These are phyloP conservation scores for Chaetoscypha palmicola DNA, from an alignment of 2,329 filamentous ascomycete species.

Conservation along the genomic window DNA sequence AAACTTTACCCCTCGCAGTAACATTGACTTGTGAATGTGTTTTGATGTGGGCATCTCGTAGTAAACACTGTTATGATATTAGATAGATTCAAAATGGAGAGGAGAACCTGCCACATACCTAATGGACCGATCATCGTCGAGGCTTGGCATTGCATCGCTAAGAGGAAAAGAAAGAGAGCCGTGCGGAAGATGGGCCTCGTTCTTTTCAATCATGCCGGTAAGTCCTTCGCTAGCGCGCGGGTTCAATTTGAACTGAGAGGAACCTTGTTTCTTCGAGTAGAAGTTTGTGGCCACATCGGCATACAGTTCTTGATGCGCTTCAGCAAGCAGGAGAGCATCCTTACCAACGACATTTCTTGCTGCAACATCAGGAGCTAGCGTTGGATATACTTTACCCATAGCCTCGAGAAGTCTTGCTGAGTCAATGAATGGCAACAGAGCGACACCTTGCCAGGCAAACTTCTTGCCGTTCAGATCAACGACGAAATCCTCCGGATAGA, in stretches of 20 bases:
- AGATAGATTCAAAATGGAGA: slow-evolving; percentile 7
- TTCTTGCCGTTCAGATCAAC: slow-evolving; percentile 97
- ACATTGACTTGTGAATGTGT: slow-evolving; percentile 84
- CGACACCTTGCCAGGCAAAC: slow-evolving; percentile 95
- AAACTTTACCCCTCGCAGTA: slow-evolving; percentile 75
- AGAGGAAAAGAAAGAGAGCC: slow-evolving; percentile 74
- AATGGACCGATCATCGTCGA: slow-evolving; percentile 82
- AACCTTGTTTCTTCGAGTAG: slow-evolving; percentile 80
- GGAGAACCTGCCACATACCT: slow-evolving; percentile 48
- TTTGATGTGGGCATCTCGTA: slow-evolving; percentile 73
- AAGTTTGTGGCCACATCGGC: slow-evolving; percentile 77
- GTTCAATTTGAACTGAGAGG: slow-evolving; percentile 63
- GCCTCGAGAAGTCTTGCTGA: slow-evolving; percentile 77
- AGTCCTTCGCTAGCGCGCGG: slow-evolving; percentile 69
- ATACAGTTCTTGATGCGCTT: slow-evolving; percentile 71
- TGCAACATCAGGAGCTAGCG: slow-evolving; percentile 68
- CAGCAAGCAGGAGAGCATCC: slow-evolving; percentile 78
- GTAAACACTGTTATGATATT: slow-evolving; percentile 55
- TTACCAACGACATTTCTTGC: slow-evolving; percentile 72
- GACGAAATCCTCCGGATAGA: slow-evolving; percentile 91
- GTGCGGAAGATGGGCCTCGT: slow-evolving; percentile 78
- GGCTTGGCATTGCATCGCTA: slow-evolving; percentile 61
- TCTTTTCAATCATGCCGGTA: slow-evolving; percentile 72
- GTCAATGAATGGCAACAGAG: slow-evolving; percentile 91
- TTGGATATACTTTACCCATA: slow-evolving; percentile 74